Percentiles rank a stretch among this genome's conserved stretches.
phyloP scores from a whole-genome alignment of 768 basidiomycete species.

The Tylopilus plumbeoviolaceoides region DNA sequence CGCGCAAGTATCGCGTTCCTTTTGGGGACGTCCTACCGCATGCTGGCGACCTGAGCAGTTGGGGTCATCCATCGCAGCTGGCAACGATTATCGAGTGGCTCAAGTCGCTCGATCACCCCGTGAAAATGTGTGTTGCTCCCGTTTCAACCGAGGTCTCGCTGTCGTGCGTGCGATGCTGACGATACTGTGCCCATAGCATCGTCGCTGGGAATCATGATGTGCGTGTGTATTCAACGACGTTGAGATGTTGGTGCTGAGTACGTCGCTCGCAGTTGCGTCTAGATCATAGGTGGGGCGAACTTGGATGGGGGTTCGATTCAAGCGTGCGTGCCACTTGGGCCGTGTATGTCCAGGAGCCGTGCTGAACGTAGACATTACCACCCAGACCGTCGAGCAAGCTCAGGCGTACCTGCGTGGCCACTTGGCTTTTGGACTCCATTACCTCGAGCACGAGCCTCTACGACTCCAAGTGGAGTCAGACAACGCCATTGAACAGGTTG shows the following conservation, averaged over 20 bases:
- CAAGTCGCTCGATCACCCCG: slow-evolving; percentile 47
- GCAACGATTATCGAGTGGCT: slow-evolving; percentile 55
- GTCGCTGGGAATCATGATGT: slow-evolving; percentile 72
- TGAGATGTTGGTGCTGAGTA: neutral
- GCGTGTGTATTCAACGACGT: neutral
- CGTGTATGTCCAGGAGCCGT: neutral
- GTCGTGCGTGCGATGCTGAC: neutral
- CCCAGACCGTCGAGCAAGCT: slow-evolving; percentile 19
- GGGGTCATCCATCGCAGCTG: slow-evolving; percentile 46
- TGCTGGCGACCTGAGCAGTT: slow-evolving; percentile 57
- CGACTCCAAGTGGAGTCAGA: neutral
- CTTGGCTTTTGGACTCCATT: slow-evolving; percentile 44
- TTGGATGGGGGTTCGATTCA: slow-evolving; percentile 11
- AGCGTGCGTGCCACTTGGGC: slow-evolving; percentile 8
- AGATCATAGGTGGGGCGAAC: slow-evolving; percentile 15
- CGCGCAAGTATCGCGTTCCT: slow-evolving; percentile 43
- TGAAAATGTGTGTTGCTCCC: slow-evolving; percentile 48
- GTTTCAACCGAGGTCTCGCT: neutral
- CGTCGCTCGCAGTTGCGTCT: slow-evolving; percentile 21
- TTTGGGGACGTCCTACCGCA: slow-evolving; percentile 64
- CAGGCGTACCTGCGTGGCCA: slow-evolving; percentile 28
- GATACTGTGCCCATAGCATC: slow-evolving; percentile 35
- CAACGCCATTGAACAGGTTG: slow-evolving; percentile 19
- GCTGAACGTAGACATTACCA: slow-evolving; percentile 3
- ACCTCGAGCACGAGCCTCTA: slow-evolving; percentile 50